A percentile compares a stretch with the other conserved stretches of the same genome.
Evolutionary conservation across 164 flowering plant species (phyloP).

Genomic region (Tinospora cordifolia): DNA sequence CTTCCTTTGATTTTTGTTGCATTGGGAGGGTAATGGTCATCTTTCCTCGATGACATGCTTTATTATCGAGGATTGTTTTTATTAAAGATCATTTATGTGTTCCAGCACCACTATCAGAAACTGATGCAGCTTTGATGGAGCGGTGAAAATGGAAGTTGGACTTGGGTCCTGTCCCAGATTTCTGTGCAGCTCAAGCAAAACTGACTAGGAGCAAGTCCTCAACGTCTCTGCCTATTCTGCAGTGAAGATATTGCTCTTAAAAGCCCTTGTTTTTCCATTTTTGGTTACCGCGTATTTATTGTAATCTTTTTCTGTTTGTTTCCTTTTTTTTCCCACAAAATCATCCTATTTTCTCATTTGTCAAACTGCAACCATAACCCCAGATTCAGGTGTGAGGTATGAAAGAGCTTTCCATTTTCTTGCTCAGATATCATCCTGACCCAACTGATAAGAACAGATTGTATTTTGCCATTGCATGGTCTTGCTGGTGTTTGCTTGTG

Average conservation of each 20-base stretch:
- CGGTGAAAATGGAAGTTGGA: slow-evolving; percentile 24
- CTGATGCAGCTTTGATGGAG: slow-evolving; percentile 76
- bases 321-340: slow-evolving; percentile 2
- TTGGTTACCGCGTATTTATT: background rate
- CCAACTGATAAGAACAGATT: too few relatives aligned
- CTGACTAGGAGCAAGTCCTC: slow-evolving; percentile 32
- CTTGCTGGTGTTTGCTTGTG: too few relatives aligned
- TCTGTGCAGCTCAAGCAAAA: background rate
- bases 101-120: slow-evolving; percentile 84
- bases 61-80: too few relatives aligned
- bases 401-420: background rate
- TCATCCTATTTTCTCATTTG: background rate
- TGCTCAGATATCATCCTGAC: too few relatives aligned
- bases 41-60: too few relatives aligned
- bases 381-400: background rate
- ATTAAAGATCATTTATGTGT: slow-evolving; percentile 5
- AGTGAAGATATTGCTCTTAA: slow-evolving; percentile 31
- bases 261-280: background rate
- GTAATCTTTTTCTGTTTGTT: background rate
- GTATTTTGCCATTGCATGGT: too few relatives aligned
- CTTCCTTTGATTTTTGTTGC: background rate
- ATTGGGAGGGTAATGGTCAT: too few relatives aligned
- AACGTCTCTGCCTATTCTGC: slow-evolving; percentile 55
- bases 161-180: background rate
- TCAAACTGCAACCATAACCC: slow-evolving; percentile 22